A percentile compares a stretch with the other conserved stretches of the same genome.
phyloP scores from a whole-genome alignment of 208 protist genomes.

The Crithidia expoeki region DNA sequence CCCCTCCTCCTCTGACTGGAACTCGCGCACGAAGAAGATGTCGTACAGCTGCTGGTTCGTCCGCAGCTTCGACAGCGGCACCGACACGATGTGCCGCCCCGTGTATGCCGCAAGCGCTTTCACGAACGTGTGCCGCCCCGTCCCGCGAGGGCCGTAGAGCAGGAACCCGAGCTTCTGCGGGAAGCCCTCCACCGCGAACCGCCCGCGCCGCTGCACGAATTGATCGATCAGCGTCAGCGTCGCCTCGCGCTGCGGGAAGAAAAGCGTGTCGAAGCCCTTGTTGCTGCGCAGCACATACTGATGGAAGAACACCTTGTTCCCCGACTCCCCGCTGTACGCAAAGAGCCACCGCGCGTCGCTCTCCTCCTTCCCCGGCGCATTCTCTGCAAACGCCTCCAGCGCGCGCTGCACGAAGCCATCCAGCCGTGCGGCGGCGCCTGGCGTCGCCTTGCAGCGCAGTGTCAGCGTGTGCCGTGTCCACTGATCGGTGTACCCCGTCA shows the following conservation, averaged over 20 bases:
- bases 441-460: constrained; percentile 3
- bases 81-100: constrained; percentile 82
- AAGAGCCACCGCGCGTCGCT: constrained; percentile 20
- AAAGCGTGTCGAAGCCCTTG: constrained; percentile 89
- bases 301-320: constrained; percentile 51
- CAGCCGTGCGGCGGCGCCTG: background rate
- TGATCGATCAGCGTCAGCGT: constrained; percentile 81
- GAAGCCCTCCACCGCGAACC: constrained; percentile 85
- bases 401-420: constrained; percentile 24
- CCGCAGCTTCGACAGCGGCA: constrained; percentile 70
- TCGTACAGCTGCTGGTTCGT: constrained; percentile 92
- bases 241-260: constrained; percentile 75
- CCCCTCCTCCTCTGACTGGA: constrained; percentile 38
- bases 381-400: constrained; percentile 28
- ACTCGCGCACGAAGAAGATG: constrained; percentile 81
- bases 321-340: constrained; percentile 21
- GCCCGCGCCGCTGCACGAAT: constrained; percentile 73
- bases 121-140: constrained; percentile 98
- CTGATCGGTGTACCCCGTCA: background rate
- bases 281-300: constrained; percentile 69
- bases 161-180: constrained; percentile 97
- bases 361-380: constrained; percentile 7
- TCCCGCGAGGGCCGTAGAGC: constrained; percentile 97
- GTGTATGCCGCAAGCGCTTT: constrained; percentile 99
- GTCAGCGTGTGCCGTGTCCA: constrained; percentile 17